Evolutionary conservation across 208 protist genomes (phyloP).

Genomic region (Entamoeba histolytica): DNA sequence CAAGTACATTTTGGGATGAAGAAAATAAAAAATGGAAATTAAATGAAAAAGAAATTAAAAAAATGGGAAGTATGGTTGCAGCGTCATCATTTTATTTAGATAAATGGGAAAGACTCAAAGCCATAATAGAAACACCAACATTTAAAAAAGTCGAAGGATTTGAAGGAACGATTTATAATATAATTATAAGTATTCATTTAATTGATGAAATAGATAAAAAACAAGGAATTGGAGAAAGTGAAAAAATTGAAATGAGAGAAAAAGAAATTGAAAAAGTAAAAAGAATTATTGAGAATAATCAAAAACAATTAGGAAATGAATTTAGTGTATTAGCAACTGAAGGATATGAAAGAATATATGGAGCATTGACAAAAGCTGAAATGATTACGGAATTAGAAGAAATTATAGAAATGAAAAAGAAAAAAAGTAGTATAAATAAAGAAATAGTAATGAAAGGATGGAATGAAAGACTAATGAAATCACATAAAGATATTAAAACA

Average conservation of each 20-base stretch:
- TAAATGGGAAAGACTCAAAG: neutral
- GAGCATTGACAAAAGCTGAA: neutral
- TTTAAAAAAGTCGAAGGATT: neutral
- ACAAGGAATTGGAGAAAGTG: neutral
- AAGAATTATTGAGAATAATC: neutral
- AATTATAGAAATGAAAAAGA: neutral
- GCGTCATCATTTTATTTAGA: neutral
- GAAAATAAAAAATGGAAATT: neutral
- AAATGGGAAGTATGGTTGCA: neutral
- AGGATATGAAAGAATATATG: neutral
- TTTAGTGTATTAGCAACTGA: neutral
- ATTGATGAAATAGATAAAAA: neutral
- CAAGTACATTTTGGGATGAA: neutral
- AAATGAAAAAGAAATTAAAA: neutral
- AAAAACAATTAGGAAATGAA: neutral
- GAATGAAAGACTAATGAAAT: neutral
- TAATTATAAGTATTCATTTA: neutral
- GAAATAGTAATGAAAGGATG: neutral
- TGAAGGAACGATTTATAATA: neutral
- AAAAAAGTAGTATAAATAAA: neutral
- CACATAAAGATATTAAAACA: neutral
- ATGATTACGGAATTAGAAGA: neutral
- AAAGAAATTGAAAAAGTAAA: neutral
- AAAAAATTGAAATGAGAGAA: neutral
- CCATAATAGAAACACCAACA: neutral